Conservation (phyloP, 2,329 filamentous ascomycete species). For the Fusarium hainanense region DNA sequence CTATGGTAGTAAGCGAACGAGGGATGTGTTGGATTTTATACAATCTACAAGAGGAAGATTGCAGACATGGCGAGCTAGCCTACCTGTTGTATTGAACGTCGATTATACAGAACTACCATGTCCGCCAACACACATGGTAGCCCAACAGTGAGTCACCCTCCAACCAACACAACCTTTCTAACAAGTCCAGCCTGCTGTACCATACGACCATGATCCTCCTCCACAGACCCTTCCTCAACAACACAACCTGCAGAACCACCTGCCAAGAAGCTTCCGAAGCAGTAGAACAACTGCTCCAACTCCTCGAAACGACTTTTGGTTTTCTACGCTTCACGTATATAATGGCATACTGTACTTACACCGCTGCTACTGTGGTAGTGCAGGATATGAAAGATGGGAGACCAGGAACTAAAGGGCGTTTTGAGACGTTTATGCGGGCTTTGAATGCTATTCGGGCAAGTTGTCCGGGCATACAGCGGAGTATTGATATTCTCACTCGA, state of each 20-base stretch:
- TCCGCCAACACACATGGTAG: slow-evolving; percentile 1
- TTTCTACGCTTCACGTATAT: not conserved
- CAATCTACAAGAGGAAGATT: not conserved
- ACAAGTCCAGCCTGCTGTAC: not conserved
- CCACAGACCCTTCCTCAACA: not conserved
- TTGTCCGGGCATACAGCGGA: not conserved
- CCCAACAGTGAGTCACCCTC: not conserved
- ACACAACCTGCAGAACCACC: not conserved
- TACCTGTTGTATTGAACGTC: accelerated
- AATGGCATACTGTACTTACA: slow-evolving; percentile 9
- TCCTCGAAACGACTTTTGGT: not conserved
- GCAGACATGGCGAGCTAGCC: not conserved
- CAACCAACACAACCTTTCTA: accelerated
- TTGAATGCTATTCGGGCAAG: not conserved
- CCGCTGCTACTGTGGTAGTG: not conserved
- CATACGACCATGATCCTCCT: not conserved
- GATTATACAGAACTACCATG: not conserved
- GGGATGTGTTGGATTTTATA: not conserved
- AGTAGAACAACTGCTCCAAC: not conserved
- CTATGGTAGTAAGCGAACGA: not conserved
- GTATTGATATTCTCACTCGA: not conserved
- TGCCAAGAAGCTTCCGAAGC: not conserved
- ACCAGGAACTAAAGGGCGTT: not conserved
- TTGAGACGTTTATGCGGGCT: not conserved
- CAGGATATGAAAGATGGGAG: not conserved